phyloP scores from a whole-genome alignment of 2,329 filamentous ascomycete genomes.

The Byssochlamys sp. region DNA sequence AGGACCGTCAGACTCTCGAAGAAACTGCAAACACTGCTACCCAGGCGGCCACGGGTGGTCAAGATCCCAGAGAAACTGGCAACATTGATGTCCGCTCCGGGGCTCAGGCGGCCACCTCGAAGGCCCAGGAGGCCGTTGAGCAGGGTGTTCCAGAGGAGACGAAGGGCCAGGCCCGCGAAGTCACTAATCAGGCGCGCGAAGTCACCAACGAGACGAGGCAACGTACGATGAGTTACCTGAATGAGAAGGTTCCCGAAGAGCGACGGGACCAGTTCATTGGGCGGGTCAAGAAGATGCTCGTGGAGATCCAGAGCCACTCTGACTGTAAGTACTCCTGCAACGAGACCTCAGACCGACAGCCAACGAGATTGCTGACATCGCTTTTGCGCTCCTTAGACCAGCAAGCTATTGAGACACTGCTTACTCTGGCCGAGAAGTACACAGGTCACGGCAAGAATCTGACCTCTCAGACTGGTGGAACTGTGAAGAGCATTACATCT shows the following conservation, averaged over 20 bases:
- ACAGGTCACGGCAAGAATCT: constrained; percentile 61
- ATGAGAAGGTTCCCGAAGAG: constrained; percentile 80
- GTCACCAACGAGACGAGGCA: constrained; percentile 10
- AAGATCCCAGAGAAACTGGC: constrained; percentile 38
- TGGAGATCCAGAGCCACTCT: constrained; percentile 89
- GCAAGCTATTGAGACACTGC: constrained; percentile 77
- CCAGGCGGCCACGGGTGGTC: constrained; percentile 42
- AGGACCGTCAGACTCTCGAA: constrained; percentile 41
- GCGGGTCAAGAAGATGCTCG: constrained; percentile 93
- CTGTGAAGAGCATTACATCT: constrained; percentile 62
- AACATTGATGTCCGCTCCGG: constrained; percentile 43
- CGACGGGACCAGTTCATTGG: constrained; percentile 85
- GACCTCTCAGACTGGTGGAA: constrained; percentile 54
- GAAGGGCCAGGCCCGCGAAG: constrained; percentile 19
- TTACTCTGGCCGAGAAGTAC: constrained; percentile 77
- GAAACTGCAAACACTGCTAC: constrained; percentile 49
- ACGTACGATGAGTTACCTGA: constrained; percentile 62
- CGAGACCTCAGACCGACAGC: neutral
- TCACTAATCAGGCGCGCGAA: too few species aligned
- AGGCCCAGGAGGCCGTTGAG: constrained; percentile 46
- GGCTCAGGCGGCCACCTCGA: constrained; percentile 25
- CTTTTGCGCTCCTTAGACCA: constrained; percentile 46
- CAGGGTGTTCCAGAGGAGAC: constrained; percentile 57
- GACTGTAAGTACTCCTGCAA: constrained; percentile 54
- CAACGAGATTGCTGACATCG: neutral